These are phyloP conservation scores for Cyberlindnera maclurae DNA, from an alignment of 805 yeast species.

Conservation along the genomic window DNA sequence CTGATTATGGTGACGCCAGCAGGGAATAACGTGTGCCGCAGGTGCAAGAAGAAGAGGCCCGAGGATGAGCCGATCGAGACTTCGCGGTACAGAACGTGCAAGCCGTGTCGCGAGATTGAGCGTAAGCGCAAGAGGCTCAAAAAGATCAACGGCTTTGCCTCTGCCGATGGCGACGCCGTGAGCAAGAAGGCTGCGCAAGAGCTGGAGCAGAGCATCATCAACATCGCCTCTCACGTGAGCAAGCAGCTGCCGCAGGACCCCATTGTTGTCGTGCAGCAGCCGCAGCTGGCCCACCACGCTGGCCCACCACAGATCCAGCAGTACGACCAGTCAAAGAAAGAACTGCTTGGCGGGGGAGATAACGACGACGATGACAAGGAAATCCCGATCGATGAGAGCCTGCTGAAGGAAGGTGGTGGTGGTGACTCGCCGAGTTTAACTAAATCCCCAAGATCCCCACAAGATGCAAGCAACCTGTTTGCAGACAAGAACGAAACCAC, in stretches of 20 bases:
- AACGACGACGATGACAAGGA: conserved; percentile 11
- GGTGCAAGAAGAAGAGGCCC: conserved; percentile 26
- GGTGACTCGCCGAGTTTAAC: conserved; percentile 13
- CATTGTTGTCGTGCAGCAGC: neutral
- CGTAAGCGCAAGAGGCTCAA: conserved; percentile 19
- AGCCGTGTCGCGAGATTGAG: conserved; percentile 25
- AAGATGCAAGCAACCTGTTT: conserved; percentile 2
- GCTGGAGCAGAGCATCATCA: conserved; percentile 15
- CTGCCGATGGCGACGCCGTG: conserved; percentile 6
- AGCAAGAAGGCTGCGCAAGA: conserved; percentile 10
- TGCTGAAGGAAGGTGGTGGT: conserved; percentile 11
- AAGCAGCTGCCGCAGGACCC: conserved; percentile 7
- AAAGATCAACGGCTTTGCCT: conserved; percentile 13
- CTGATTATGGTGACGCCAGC: conserved; percentile 6
- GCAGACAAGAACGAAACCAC: neutral
- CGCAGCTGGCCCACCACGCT: conserved; percentile 1
- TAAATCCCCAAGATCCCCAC: conserved; percentile 10
- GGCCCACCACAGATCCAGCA: conserved; percentile 19
- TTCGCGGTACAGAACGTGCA: conserved; percentile 25
- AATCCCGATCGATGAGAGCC: conserved; percentile 17
- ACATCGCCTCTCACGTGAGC: conserved; percentile 13
- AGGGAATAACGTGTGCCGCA: conserved; percentile 20
- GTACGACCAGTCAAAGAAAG: conserved; percentile 13
- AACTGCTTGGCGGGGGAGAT: conserved; percentile 2
- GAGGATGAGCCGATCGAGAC: conserved; percentile 24